phyloP scores from a whole-genome alignment of 2,329 filamentous ascomycete genomes.

The Microsporum ferrugineum region DNA sequence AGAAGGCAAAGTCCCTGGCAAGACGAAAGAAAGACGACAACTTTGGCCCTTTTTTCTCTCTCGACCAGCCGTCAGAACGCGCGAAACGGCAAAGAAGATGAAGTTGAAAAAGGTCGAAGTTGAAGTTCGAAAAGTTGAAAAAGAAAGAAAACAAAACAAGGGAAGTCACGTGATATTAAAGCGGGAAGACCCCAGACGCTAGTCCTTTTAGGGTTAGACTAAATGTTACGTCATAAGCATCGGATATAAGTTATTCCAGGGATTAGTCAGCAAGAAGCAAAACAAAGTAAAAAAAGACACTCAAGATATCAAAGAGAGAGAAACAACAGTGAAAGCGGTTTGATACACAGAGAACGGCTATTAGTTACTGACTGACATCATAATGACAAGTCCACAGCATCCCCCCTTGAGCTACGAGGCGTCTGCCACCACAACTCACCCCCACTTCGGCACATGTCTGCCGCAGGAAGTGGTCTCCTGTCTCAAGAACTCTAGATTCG shows the following conservation, averaged over 20 bases:
- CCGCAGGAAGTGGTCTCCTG: constrained; percentile 81
- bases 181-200: not conserved
- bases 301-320: not conserved
- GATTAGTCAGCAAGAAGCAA: not conserved
- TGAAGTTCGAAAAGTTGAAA: constrained; percentile 2
- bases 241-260: not conserved
- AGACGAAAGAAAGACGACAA: not conserved
- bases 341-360: not conserved
- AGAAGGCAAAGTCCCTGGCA: not conserved
- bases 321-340: not conserved
- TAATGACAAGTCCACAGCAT: constrained; percentile 36
- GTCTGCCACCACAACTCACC: constrained; percentile 61
- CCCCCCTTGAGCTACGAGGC: constrained; percentile 64
- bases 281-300: not conserved
- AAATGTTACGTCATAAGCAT: not conserved
- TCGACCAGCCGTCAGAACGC: not conserved
- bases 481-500: constrained; percentile 88
- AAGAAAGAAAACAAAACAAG: not conserved
- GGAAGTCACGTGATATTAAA: not conserved
- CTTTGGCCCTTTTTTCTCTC: not conserved
- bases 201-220: not conserved
- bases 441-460: constrained; percentile 55
- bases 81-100: not conserved
- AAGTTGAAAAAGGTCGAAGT: not conserved
- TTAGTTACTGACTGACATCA: not conserved